A percentile compares a stretch with the other conserved stretches of the same genome.
Evolutionary conservation across 2,329 filamentous ascomycete genomes (phyloP).

Genomic region (Plectosphaerella plurivora): DNA sequence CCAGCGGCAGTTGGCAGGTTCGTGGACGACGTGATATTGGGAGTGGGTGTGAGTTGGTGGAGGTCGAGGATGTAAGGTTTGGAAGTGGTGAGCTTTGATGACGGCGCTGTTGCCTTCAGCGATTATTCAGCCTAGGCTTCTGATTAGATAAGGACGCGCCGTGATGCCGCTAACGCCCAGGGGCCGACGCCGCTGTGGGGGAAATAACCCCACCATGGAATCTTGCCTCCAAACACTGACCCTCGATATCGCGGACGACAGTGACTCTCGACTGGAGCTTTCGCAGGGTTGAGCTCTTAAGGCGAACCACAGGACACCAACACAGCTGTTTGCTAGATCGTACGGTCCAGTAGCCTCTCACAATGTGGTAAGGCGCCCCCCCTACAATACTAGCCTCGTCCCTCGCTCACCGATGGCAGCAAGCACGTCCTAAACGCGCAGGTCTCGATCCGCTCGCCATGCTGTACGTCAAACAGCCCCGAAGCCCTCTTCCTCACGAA

Average conservation of each 20-base stretch:
- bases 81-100: not conserved
- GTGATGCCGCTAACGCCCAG: not conserved
- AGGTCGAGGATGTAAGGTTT: no score
- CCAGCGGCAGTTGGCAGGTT: no score
- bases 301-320: no score
- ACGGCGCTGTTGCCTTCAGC: not conserved
- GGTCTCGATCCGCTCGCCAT: slow-evolving; percentile 90
- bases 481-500: not conserved
- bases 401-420: slow-evolving; percentile 41
- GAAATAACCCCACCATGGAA: not conserved
- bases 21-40: no score
- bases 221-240: not conserved
- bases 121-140: not conserved
- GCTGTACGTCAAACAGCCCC: slow-evolving; percentile 59
- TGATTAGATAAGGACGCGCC: not conserved
- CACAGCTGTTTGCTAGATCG: no score
- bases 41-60: no score
- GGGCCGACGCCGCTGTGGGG: not conserved
- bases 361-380: slow-evolving; percentile 31
- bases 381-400: not conserved
- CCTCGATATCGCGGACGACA: not conserved
- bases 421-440: slow-evolving; percentile 99
- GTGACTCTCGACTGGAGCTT: no score
- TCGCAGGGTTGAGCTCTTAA: no score
- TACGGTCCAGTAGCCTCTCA: not conserved